A percentile compares a stretch with the other conserved stretches of the same genome.
Evolutionary conservation across 2,329 filamentous ascomycete genomes (phyloP).

Genomic region (Clonostachys rosea): DNA sequence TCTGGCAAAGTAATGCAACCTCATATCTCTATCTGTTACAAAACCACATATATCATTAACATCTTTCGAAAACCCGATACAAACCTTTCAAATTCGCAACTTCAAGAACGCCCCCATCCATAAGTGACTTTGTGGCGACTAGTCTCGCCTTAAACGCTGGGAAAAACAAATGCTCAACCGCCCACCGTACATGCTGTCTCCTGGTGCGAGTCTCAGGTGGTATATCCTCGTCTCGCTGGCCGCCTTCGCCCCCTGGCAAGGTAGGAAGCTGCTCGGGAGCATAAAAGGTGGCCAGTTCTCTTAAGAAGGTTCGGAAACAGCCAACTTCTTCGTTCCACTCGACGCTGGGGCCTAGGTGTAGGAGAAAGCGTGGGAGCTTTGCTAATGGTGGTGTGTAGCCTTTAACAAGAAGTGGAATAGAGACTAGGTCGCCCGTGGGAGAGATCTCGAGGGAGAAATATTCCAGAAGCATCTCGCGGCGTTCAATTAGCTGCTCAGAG

Average conservation of each 20-base stretch:
- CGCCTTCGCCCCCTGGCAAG: slow-evolving; percentile 22
- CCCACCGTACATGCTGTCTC: slow-evolving; percentile 64
- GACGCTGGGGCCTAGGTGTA: slow-evolving; percentile 83
- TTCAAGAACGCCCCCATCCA: slow-evolving; percentile 73
- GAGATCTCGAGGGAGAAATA: slow-evolving; percentile 89
- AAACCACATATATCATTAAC: slow-evolving; percentile 41
- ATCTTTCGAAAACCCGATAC: slow-evolving; percentile 93
- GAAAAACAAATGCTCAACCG: slow-evolving; percentile 83
- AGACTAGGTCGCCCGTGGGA: slow-evolving; percentile 68
- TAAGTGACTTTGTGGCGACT: slow-evolving; percentile 73
- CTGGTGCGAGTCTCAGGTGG: slow-evolving; percentile 51
- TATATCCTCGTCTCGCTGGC: slow-evolving; percentile 26
- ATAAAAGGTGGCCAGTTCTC: slow-evolving; percentile 85
- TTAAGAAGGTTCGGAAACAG: slow-evolving; percentile 83
- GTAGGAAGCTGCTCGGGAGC: slow-evolving; percentile 79
- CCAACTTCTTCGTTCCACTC: slow-evolving; percentile 80
- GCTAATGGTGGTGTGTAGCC: slow-evolving; percentile 82
- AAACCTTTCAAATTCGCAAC: slow-evolving; percentile 88
- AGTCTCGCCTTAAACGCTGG: slow-evolving; percentile 81
- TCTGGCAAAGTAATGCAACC: too few relatives aligned
- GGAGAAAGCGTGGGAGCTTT: slow-evolving; percentile 84
- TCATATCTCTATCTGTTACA: too few relatives aligned
- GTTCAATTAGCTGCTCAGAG: slow-evolving; percentile 63
- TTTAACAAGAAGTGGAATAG: slow-evolving; percentile 80
- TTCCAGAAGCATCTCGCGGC: slow-evolving; percentile 82